Conservation (phyloP, 208 protist genomes). For the Leishmania tarentolae region DNA sequence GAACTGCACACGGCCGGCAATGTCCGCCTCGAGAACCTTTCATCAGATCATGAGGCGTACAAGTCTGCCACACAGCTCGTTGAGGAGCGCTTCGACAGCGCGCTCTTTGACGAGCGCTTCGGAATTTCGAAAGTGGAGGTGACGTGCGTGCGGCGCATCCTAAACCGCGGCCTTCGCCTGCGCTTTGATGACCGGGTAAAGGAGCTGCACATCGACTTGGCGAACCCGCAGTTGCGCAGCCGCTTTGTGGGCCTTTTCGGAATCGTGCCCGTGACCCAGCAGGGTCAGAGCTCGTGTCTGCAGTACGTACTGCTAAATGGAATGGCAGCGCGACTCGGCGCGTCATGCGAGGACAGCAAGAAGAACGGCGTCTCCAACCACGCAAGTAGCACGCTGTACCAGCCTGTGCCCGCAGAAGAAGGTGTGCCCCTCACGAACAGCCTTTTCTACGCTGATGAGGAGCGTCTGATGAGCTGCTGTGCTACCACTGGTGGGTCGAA, state of each 20-base stretch:
- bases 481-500: neutral
- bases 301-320: constrained; percentile 52
- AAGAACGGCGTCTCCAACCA: neutral
- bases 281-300: constrained; percentile 48
- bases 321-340: neutral
- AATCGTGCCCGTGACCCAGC: constrained; percentile 32
- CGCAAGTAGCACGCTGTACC: neutral
- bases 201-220: constrained; percentile 75
- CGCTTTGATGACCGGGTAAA: constrained; percentile 85
- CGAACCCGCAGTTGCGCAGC: constrained; percentile 59
- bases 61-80: constrained; percentile 66
- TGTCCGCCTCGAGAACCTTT: constrained; percentile 83
- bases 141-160: constrained; percentile 75
- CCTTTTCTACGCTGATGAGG: constrained; percentile 84
- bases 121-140: constrained; percentile 68
- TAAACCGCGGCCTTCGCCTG: constrained; percentile 77
- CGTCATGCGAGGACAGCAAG: constrained; percentile 12
- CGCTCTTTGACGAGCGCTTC: constrained; percentile 49
- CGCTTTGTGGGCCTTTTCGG: constrained; percentile 88
- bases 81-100: constrained; percentile 58
- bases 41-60: constrained; percentile 59
- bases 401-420: constrained; percentile 32
- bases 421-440: constrained; percentile 90
- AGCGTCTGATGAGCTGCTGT: constrained; percentile 44
- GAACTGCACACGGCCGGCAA: constrained; percentile 92